These are phyloP conservation scores for Cladobotryum protrusum DNA, from an alignment of 2,329 filamentous ascomycete genomes.

Conservation along the genomic window DNA sequence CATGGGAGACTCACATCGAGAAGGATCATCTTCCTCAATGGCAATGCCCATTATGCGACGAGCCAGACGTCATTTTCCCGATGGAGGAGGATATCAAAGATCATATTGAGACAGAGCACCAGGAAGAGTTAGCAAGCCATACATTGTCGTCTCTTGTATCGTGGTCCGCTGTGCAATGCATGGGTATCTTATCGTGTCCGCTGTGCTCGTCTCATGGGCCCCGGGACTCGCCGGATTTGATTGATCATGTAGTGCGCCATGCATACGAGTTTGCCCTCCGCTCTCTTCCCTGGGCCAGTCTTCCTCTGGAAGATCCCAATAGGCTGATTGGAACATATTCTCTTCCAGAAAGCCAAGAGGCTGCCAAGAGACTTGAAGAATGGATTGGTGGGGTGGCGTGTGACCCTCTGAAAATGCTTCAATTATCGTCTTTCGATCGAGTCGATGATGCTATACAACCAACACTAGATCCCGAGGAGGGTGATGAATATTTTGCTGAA, in stretches of 20 bases:
- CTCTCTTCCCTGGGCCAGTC: conserved; percentile 6
- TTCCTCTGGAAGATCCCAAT: not conserved
- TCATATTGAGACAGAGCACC: not conserved
- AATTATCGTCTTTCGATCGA: too few species aligned
- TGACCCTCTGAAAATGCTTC: too few species aligned
- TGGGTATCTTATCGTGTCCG: conserved; percentile 3
- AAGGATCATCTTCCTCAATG: conserved; percentile 5
- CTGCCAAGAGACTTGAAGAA: not conserved
- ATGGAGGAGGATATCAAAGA: not conserved
- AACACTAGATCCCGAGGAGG: not conserved
- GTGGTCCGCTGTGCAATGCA: not conserved
- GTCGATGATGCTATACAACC: not conserved
- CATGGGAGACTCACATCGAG: conserved; percentile 2
- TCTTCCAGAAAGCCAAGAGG: not conserved
- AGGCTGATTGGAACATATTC: not conserved
- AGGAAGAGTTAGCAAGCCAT: not conserved
- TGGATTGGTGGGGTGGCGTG: not conserved
- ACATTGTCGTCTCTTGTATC: not conserved
- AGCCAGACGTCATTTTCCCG: not conserved
- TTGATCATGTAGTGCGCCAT: conserved; percentile 5
- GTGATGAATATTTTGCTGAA: not conserved
- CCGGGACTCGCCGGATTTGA: conserved; percentile 3
- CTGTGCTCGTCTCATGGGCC: not conserved
- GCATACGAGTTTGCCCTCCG: conserved; percentile 6
- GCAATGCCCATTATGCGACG: conserved; percentile 10